A percentile compares a stretch with the other conserved stretches of the same genome.
Evolutionary conservation across 2,329 filamentous ascomycete species (phyloP).

Genomic region (Diplodia mutila): DNA sequence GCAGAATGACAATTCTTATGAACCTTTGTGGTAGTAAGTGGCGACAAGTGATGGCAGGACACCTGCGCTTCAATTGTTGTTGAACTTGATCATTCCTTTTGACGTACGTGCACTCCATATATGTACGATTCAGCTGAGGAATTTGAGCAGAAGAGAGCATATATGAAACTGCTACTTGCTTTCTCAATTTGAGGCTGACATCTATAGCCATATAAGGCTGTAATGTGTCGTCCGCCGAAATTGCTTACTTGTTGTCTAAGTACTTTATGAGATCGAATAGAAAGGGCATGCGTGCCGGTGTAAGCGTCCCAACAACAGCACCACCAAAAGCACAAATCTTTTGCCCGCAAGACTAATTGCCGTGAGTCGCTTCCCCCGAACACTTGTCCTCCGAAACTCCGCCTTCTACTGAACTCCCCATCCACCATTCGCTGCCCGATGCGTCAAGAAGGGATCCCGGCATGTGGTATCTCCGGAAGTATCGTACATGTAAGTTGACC

Average conservation of each 20-base stretch:
- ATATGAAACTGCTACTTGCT: not conserved
- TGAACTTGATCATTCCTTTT: not conserved
- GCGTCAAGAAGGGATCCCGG: not conserved
- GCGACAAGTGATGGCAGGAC: not conserved
- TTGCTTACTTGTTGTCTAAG: not conserved
- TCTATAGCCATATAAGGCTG: not conserved
- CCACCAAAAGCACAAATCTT: not conserved
- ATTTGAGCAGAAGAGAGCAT: not conserved
- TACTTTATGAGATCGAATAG: not conserved
- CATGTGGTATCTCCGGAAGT: not conserved
- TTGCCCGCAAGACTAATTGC: not conserved
- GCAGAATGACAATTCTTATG: no score
- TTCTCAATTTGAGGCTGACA: not conserved
- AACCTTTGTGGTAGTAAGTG: not conserved
- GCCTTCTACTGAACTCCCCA: slow-evolving; percentile 18
- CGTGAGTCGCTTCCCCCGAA: not conserved
- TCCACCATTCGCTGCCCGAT: slow-evolving; percentile 17
- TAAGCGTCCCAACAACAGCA: not conserved
- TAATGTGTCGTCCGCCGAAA: not conserved
- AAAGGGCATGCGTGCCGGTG: not conserved
- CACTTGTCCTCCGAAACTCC: slow-evolving; percentile 10
- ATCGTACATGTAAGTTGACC: slow-evolving; percentile 17
- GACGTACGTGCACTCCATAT: not conserved
- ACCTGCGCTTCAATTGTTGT: not conserved
- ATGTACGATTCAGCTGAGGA: not conserved